Evolutionary conservation across 73 alveolate genomes (phyloP).

Genomic region (Halteria grandinella): DNA sequence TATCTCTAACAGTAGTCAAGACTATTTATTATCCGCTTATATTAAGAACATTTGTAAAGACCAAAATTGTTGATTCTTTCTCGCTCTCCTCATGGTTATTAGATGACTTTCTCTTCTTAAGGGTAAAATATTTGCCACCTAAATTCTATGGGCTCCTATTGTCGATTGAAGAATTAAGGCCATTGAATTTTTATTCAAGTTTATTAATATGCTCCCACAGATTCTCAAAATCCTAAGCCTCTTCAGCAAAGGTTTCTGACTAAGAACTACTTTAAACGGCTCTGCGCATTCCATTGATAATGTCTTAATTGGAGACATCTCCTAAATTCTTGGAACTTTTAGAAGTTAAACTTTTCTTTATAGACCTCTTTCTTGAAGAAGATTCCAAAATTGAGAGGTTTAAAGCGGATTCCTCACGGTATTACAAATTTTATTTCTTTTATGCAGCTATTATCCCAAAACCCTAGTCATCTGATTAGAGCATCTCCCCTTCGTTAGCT

Average conservation of each 20-base stretch:
- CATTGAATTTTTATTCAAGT: background rate
- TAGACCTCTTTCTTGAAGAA: too few species aligned
- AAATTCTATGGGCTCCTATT: background rate
- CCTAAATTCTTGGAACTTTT: background rate
- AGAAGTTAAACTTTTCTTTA: too few species aligned
- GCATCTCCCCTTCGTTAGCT: background rate
- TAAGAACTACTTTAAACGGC: too few species aligned
- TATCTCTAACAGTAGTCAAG: slow-evolving; percentile 20
- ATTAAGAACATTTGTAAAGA: background rate
- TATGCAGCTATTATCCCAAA: too few species aligned
- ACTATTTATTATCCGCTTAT: background rate
- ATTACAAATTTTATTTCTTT: too few species aligned
- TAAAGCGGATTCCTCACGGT: too few species aligned
- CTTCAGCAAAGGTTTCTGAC: too few species aligned
- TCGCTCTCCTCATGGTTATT: background rate
- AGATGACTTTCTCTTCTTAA: background rate
- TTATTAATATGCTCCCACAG: background rate
- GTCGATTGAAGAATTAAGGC: background rate
- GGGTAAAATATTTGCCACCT: background rate
- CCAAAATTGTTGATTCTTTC: background rate
- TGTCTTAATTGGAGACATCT: too few species aligned
- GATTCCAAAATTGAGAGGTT: too few species aligned
- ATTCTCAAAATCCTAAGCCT: background rate
- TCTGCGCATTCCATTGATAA: too few species aligned
- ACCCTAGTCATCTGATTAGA: background rate